phyloP scores from a whole-genome alignment of 805 yeast species.

The Saturnispora saitoi region DNA sequence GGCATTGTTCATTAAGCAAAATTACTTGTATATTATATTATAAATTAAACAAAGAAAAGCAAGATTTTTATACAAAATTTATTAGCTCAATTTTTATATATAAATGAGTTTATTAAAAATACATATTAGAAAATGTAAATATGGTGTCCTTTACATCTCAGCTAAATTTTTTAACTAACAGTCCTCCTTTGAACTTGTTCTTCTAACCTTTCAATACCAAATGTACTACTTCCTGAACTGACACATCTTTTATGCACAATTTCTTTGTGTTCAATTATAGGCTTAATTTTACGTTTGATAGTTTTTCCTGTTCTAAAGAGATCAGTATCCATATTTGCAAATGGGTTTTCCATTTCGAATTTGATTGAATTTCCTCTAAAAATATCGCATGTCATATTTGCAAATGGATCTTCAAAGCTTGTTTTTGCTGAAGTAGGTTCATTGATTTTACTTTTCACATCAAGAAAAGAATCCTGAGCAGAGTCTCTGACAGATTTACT shows the following conservation, averaged over 20 bases:
- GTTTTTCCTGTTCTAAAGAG: background rate
- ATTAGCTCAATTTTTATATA: background rate
- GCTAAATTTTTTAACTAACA: background rate
- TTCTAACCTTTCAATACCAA: background rate
- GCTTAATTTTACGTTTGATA: background rate
- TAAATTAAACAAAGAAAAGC: background rate
- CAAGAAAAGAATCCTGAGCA: background rate
- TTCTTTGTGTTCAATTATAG: background rate
- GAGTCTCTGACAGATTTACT: background rate
- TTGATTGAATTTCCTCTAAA: background rate
- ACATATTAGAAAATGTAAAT: background rate
- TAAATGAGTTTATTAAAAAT: background rate
- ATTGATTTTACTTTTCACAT: background rate
- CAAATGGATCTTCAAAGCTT: background rate
- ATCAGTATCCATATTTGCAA: background rate
- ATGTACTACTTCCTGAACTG: constrained; percentile 9
- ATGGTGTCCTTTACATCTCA: background rate
- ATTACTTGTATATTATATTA: background rate
- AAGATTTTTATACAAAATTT: background rate
- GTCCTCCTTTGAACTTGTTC: background rate
- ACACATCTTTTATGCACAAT: constrained; percentile 6
- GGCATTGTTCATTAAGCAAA: constrained; percentile 22
- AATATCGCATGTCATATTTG: background rate
- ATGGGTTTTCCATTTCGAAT: background rate
- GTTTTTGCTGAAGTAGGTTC: background rate